Conservation (phyloP, 352 stramenopile species). For the Globisporangium middletonii region DNA sequence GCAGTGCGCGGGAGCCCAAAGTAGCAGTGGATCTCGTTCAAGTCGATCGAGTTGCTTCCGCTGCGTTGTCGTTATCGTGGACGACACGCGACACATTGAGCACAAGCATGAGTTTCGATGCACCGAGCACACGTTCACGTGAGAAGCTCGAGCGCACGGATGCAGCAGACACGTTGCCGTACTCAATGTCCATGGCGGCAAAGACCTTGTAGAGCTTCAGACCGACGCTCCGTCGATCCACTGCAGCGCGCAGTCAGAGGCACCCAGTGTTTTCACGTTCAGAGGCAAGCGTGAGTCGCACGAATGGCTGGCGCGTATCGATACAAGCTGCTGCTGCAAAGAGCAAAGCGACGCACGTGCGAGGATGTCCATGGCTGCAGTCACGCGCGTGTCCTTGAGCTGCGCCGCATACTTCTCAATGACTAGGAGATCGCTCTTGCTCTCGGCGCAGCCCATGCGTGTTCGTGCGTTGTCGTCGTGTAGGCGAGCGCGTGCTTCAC, state of each 20-base stretch:
- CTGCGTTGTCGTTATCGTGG: constrained; percentile 6
- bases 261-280: neutral
- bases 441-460: constrained; percentile 35
- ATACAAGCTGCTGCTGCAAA: neutral
- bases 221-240: constrained; percentile 29
- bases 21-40: constrained; percentile 43
- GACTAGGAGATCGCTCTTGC: constrained; percentile 25
- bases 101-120: neutral
- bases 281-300: neutral
- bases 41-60: constrained; percentile 46
- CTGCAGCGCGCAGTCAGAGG: constrained; percentile 8
- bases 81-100: neutral
- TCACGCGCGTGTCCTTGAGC: constrained; percentile 33
- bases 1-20: constrained; percentile 30
- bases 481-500: too few species aligned
- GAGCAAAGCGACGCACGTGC: constrained; percentile 12
- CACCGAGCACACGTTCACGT: neutral
- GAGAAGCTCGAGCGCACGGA: too few species aligned
- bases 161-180: neutral
- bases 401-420: constrained; percentile 25
- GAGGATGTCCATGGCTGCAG: constrained; percentile 30
- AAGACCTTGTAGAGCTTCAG: constrained; percentile 45
- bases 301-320: too few species aligned
- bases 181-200: constrained; percentile 44
- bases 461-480: too few species aligned